Evolutionary conservation across 805 yeast genomes (phyloP), one percentile per base, ranked within the genome.

Genomic region (Starmerella davenportii): DNA sequence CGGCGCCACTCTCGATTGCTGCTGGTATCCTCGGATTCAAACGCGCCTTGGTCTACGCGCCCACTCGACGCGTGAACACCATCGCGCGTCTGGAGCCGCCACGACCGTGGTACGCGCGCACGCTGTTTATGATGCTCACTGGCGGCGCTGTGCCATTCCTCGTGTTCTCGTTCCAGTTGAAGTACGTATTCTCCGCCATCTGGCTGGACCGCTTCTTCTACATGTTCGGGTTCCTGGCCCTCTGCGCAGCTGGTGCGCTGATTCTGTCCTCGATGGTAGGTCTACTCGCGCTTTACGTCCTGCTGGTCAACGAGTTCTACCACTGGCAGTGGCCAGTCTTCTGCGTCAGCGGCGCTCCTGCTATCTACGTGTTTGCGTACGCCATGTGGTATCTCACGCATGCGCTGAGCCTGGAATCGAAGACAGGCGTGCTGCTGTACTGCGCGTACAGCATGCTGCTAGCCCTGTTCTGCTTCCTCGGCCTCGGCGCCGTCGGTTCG

Each of bases 271-370:
- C 78, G 13, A 65, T 85, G 43, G 82, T 84, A 23, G 76, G 95
- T 0, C 64, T 84, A 18, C 64, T 87, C 52, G 69, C 82, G 58
- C 72, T 78, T 21, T 90, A 90, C 59, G 78, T 80, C 63, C 70
- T 82, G 3, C 67, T 90, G 47, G 81, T 93, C 55, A 64, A 81
- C 37, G 98, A 90, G 56, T 81, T 90, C 58, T 85, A 92, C 65
- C 74, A 75, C 58, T 90, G 98, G 98, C 95, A 87, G 55, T 90
- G 98, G 98, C 74, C 85, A 58, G 72, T 93, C 3, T 61, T 80
- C 50, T 71, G 78, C 51, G 70, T 82, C 43, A 80, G 93, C 21
- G 95, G 94, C 32, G 92, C 95, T 24, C 77, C 93, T 56, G 69
- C 93, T 0, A 49, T 76, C 38, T 90, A 87, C 56, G 76, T 85